These are phyloP conservation scores for Durotheca rogersii DNA, from an alignment of 495 filamentous ascomycete species.

Conservation along the genomic window DNA sequence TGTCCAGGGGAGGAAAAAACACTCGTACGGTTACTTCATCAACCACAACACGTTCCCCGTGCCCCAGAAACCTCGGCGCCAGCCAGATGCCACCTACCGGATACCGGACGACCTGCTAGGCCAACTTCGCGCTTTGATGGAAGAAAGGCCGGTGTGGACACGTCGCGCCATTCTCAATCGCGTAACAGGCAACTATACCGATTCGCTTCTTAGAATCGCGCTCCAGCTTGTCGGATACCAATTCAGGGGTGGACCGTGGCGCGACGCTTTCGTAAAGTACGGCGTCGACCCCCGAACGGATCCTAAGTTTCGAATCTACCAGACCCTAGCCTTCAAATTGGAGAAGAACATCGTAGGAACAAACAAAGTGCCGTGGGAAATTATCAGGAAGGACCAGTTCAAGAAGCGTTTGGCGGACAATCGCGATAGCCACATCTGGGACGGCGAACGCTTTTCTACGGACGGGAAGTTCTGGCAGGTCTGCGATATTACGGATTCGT, in stretches of 20 bases:
- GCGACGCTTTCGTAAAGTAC: constrained; percentile 78
- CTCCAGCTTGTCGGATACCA: constrained; percentile 81
- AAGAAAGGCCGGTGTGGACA: constrained; percentile 80
- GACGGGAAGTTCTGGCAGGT: constrained; percentile 91
- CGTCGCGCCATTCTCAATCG: constrained; percentile 73
- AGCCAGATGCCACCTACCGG: constrained; percentile 46
- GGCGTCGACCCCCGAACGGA: constrained; percentile 82
- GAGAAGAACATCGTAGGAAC: constrained; percentile 45
- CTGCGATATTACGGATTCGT: constrained; percentile 84
- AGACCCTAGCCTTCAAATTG: constrained; percentile 78
- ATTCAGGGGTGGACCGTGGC: constrained; percentile 87
- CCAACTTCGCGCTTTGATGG: constrained; percentile 60
- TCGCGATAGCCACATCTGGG: constrained; percentile 71
- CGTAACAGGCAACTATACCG: constrained; percentile 50
- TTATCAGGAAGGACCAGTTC: constrained; percentile 35
- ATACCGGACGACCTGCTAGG: constrained; percentile 59
- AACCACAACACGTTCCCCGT: constrained; percentile 54
- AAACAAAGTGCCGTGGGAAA: constrained; percentile 50
- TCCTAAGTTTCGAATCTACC: constrained; percentile 74
- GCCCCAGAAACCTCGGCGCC: constrained; percentile 37
- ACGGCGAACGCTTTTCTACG: constrained; percentile 63
- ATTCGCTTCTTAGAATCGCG: constrained; percentile 57
- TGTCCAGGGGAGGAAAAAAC: constrained; percentile 44
- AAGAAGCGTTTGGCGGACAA: constrained; percentile 34
- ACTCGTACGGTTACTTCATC: constrained; percentile 60